Conservation (phyloP, 78 protist species). For the Monosiga brevicollis region DNA sequence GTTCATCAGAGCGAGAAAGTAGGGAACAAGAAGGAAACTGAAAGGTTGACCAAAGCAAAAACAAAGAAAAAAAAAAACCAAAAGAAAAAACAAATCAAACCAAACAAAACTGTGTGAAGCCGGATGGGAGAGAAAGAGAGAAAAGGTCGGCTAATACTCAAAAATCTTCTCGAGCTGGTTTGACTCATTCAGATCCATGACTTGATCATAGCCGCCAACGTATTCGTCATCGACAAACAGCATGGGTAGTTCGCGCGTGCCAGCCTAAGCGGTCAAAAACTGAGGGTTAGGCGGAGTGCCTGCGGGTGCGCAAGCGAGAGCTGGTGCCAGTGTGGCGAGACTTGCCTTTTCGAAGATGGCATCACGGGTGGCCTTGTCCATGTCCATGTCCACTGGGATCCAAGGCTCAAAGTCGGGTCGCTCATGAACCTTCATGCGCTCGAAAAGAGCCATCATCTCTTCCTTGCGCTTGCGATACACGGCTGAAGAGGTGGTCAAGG, state of each 20-base stretch:
- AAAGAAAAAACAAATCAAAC: background rate
- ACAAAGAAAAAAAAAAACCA: background rate
- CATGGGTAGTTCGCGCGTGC: background rate
- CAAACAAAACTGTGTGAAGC: no score
- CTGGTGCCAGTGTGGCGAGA: no score
- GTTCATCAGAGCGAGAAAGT: no score
- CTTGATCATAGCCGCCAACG: background rate
- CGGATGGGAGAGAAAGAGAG: no score
- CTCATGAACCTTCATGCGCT: background rate
- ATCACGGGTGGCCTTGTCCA: background rate
- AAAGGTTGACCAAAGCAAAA: background rate
- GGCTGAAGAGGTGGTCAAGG: background rate
- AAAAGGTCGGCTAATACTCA: no score
- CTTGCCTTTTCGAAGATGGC: background rate
- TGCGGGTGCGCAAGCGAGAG: no score
- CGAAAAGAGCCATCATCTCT: background rate
- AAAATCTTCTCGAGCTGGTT: background rate
- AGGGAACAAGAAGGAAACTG: background rate
- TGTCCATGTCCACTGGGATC: background rate
- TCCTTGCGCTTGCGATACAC: background rate
- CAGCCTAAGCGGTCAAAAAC: no score
- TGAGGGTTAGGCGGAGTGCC: no score
- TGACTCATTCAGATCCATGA: background rate
- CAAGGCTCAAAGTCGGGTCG: background rate
- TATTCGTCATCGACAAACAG: constrained; percentile 7